phyloP scores from a whole-genome alignment of 2,329 filamentous ascomycete species.

The Ophiostoma montium region DNA sequence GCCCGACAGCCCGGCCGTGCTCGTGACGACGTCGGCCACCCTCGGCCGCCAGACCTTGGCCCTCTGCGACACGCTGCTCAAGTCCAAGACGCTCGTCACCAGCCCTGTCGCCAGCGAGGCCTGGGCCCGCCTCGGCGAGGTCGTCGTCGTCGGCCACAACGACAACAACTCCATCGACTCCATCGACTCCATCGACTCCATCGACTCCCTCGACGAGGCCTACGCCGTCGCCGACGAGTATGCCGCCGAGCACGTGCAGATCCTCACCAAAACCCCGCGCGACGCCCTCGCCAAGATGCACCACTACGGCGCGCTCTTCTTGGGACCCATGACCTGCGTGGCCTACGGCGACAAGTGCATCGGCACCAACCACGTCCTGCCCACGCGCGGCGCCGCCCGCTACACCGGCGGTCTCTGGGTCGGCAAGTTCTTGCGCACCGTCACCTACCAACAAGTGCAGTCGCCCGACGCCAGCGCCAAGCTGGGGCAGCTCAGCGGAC shows the following conservation, averaged over 20 bases:
- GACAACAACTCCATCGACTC: too few relatives aligned
- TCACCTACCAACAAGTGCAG: conserved; percentile 38
- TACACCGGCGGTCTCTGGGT: conserved; percentile 41
- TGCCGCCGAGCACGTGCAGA: conserved; percentile 37
- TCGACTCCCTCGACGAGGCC: conserved; percentile 25
- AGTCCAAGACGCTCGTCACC: conserved; percentile 26
- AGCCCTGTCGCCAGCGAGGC: conserved; percentile 27
- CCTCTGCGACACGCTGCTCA: conserved; percentile 24
- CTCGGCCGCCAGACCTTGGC: conserved; percentile 25
- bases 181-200: too few relatives aligned
- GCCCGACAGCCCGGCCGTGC: conserved; percentile 33
- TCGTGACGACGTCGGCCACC: conserved; percentile 31
- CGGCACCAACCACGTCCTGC: conserved; percentile 40
- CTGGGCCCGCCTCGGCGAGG: conserved; percentile 33
- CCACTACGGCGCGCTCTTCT: conserved; percentile 35
- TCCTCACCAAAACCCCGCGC: conserved; percentile 30
- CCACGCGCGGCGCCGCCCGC: conserved; percentile 30
- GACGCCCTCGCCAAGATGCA: conserved; percentile 36
- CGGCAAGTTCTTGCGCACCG: conserved; percentile 36
- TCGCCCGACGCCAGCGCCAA: conserved; percentile 29
- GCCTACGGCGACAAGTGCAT: conserved; percentile 41
- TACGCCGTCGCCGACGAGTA: conserved; percentile 32
- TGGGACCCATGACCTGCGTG: conserved; percentile 38
- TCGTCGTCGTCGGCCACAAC: conserved; percentile 30
- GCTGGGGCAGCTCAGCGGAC: conserved; percentile 32